Evolutionary conservation across 345 rosid species (phyloP), one percentile per base, ranked within the genome.

Genomic region (Corchorus olitorius): DNA sequence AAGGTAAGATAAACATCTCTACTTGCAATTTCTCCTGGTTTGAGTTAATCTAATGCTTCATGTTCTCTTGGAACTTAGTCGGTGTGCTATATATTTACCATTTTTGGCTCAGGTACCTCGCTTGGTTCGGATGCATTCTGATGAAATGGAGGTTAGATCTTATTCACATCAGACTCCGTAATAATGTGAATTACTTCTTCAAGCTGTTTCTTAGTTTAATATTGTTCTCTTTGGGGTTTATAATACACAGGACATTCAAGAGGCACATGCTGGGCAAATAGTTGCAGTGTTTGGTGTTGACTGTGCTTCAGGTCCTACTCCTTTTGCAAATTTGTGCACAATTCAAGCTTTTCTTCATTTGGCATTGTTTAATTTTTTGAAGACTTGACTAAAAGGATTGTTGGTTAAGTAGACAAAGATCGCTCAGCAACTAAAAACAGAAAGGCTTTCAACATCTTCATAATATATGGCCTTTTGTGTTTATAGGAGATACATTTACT

Each of bases 271-370:
- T 53, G 98, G 99, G 74, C 93, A 97, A 84, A 97, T 97, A 7
- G 98, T 97, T 79, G 98, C 99, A 76, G 99, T 97, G 60, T 97
- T 97, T 86, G 99, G 98, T 64, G 88, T 97, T 60, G 99, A 97
- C 63, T 97, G 99, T 83, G 98, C 99, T 79, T 94, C 99, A 91
- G 99, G 99, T 91, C 63, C 58, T 74, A 46, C 39, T 65, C 5
- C 46, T 60, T 27, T 74, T 59, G 35, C 74, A 46, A 54, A 62
- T 49, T 61, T 6, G 5, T 50, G 50, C 52, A 37, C 16, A 22
- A 48, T 19, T 56, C 16, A 8, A 34, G 59, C 58, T 9, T 70
- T 22, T 35, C 4, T 49, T 46, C 72, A 48, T 39, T 13, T 49
- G 8, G 2, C 17, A 14, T 16, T 70, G 65, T 74, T 74, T 27